These are phyloP conservation scores for Pseudogymnoascus sp. DNA, from an alignment of 2,329 filamentous ascomycete species.

Conservation along the genomic window DNA sequence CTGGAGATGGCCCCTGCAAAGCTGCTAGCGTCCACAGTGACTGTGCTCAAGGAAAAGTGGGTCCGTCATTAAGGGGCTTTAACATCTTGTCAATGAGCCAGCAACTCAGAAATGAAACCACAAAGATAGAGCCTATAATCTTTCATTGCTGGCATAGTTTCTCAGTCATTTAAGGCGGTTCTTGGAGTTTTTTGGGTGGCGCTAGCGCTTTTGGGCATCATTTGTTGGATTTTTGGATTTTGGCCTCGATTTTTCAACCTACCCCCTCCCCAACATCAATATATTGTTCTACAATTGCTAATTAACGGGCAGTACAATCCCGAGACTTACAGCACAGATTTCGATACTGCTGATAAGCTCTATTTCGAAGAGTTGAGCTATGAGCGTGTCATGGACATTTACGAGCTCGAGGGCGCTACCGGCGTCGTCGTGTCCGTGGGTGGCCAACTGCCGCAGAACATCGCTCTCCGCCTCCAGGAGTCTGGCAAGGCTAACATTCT, in stretches of 20 bases:
- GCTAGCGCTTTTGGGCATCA: background rate
- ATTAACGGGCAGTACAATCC: conserved; percentile 47
- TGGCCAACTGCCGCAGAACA: conserved; percentile 95
- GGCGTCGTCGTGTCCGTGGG: conserved; percentile 94
- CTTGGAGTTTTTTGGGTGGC: background rate
- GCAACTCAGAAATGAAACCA: background rate
- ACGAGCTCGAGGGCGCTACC: conserved; percentile 77
- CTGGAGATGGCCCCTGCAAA: background rate
- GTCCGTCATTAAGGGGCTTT: background rate
- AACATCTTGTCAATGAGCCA: background rate
- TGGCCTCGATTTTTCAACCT: conserved; percentile 7
- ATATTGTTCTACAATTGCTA: conserved; percentile 13
- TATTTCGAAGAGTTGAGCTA: conserved; percentile 98
- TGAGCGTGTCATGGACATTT: conserved; percentile 98
- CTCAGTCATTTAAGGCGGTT: background rate
- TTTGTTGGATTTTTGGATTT: conserved; percentile 3
- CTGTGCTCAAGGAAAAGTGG: background rate
- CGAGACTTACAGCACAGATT: conserved; percentile 77
- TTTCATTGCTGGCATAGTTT: background rate
- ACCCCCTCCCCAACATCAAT: background rate
- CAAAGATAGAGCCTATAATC: background rate
- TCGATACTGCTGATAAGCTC: conserved; percentile 79
- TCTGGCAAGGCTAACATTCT: conserved; percentile 82
- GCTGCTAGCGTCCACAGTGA: background rate
- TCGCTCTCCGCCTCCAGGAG: conserved; percentile 88